Evolutionary conservation across 129 eudicot species (phyloP).

Genomic region (Flaveria robusta): DNA sequence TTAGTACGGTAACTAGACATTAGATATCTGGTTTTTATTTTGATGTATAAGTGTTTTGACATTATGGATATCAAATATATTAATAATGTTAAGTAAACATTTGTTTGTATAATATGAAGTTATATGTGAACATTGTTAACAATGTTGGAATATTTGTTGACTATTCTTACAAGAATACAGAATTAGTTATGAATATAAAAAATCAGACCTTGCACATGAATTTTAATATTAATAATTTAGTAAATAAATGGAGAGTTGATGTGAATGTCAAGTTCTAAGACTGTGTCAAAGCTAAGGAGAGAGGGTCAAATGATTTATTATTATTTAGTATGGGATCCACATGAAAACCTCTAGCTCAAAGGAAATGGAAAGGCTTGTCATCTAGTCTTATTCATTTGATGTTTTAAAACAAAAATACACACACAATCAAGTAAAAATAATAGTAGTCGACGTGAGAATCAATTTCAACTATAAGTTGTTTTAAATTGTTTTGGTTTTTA

Average conservation of each 20-base stretch:
- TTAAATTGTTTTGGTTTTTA: too few relatives aligned
- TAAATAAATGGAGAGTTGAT: conserved; percentile 34
- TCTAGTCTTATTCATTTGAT: neutral
- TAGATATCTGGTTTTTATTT: neutral
- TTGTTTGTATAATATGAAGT: neutral
- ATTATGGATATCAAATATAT: neutral
- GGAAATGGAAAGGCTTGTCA: conserved; percentile 22
- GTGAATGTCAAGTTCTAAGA: conserved; percentile 41
- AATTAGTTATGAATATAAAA: conserved; percentile 21
- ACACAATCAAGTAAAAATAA: too few relatives aligned
- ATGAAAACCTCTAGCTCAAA: conserved; percentile 26
- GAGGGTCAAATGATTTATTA: conserved; percentile 31
- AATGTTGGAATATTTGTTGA: conserved; percentile 37
- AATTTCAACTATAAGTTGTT: too few relatives aligned
- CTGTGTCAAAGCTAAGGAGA: conserved; percentile 35
- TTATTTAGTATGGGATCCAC: conserved; percentile 33
- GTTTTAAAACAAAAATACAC: too few relatives aligned
- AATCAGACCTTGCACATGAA: conserved; percentile 36
- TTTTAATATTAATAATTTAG: conserved; percentile 7
- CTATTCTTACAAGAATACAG: conserved; percentile 29
- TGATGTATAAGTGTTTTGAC: neutral
- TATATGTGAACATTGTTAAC: conserved; percentile 25
- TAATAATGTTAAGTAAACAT: neutral
- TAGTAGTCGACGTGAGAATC: too few relatives aligned
- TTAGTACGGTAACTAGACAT: too few relatives aligned